Base-by-base conservation (phyloP, 2,329 filamentous ascomycete species). In the Aspergillus novoparasiticus region DNA sequence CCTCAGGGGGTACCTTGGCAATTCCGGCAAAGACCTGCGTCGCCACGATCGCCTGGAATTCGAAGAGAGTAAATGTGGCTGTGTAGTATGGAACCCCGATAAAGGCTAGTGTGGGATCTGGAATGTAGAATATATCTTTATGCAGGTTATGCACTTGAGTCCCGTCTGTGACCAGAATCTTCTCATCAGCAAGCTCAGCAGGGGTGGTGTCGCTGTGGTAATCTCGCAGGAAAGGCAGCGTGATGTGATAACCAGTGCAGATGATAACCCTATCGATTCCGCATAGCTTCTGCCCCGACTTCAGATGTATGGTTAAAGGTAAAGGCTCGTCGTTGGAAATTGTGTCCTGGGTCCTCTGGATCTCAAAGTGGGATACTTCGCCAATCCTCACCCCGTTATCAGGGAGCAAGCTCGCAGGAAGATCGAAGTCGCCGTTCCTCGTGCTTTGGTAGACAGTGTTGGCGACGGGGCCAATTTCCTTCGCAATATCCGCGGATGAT, bases 81-180 rank as follows among this genome's bases (percentile, higher is more conserved):
- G 86, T 86, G 69, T 89, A 86, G 69, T 87, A 90, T 0, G 87
- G 88, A 0, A 89, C 85, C 0, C 89, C 89, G 21, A 91, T 79
- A 65, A 91, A 91, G 0, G 82, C 78, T 0, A 91, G 78, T 0
- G 86, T 85, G 0, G 89, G 87, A 64, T 91, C 88, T 0, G 83
- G 83, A 50, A 90, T 90, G 74, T 90, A 91, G 71, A 90, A 91
- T 16, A 91, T 87, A 71, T 92, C 89, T 62, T 86, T 86, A 78
- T 91, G 86, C 1, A 91, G 78, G 66, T 91, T 91, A 69, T 91
- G 89, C 4, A 83, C 79, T 72, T 87, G 85, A 14, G 82, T 82
- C 2, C 89, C 89, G 51, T 90, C 87, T 0, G 81, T 91, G 5
- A 92, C 85, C 0, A 92, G 77, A 0, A 86, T 74, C 0, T 73